phyloP scores from a whole-genome alignment of 495 filamentous ascomycete genomes.

The Penicillium argentinense region DNA sequence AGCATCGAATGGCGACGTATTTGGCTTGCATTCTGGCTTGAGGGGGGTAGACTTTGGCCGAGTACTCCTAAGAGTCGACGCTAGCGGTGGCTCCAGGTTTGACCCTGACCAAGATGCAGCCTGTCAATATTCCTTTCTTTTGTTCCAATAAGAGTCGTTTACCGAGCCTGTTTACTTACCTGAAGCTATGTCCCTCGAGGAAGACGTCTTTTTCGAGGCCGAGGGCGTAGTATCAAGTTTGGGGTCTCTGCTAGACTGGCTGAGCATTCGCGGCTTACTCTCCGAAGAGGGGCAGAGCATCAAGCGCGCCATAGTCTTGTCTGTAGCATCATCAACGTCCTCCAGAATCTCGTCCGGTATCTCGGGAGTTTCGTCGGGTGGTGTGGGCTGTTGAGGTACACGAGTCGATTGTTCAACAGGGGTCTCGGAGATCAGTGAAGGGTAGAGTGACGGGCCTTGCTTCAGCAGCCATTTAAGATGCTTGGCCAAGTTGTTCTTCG shows the following conservation, averaged over 20 bases:
- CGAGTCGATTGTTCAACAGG: conserved; percentile 19
- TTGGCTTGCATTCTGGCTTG: conserved; percentile 19
- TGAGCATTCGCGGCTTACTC: conserved; percentile 50
- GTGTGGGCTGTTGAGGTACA: conserved; percentile 16
- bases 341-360: conserved; percentile 23
- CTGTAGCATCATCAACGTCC: conserved; percentile 26
- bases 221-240: conserved; percentile 19
- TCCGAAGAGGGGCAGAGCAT: conserved; percentile 52
- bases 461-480: conserved; percentile 54
- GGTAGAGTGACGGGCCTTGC: conserved; percentile 38
- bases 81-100: conserved; percentile 15
- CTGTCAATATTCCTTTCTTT: too few relatives aligned
- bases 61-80: conserved; percentile 18
- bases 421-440: conserved; percentile 29
- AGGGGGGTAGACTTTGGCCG: conserved; percentile 22
- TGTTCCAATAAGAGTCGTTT: too few relatives aligned
- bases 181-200: conserved; percentile 16
- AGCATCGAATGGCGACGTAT: conserved; percentile 25
- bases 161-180: too few relatives aligned
- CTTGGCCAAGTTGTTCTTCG: conserved; percentile 48
- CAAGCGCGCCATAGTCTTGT: conserved; percentile 56
- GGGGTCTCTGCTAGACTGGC: conserved; percentile 27
- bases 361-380: conserved; percentile 21
- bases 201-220: conserved; percentile 27
- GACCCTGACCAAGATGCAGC: too few relatives aligned